Evolutionary conservation across 2,329 filamentous ascomycete species (phyloP), one percentile per base, ranked within the genome.

Genomic region (Alternaria brassicae): DNA sequence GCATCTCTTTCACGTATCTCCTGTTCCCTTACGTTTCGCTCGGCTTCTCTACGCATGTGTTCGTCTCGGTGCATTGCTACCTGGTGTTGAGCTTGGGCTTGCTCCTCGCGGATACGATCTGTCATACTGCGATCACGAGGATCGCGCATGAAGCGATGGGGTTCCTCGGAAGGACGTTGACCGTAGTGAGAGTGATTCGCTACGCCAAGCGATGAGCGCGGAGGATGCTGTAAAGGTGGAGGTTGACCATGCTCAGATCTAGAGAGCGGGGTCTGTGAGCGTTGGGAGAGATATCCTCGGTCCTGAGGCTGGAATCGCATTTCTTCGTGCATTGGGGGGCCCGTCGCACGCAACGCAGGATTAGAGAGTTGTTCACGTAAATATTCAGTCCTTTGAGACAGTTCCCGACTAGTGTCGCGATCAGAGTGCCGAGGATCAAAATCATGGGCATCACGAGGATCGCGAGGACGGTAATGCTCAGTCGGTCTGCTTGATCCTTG

Each of bases 241-340:
- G 71, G 69, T 39, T 72, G 72, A 3, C 65, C 61, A 50, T 74
- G 67, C 10, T 77, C 73, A 6, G 61, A 41, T 42, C 71, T 64
- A 6, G 73, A 70, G 1, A 74, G 62, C 6, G 74, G 75, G n/a
- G 75, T 77, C 30, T 76, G 75, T 9, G 75, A 73, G 36, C 74
- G 71, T 45, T 72, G 75, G 13, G 67, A 58, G 17, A 69, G 32
- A 41, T 72, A 76, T 0, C 53, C 60, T 8, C 74, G 71, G 36
- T 76, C 73, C 51, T 67, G 73, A 44, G 70, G 54, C 41, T 68
- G 66, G 45, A 74, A 76, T 19, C 74, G 70, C 27, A 66, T 10
- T 32, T 76, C 73, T 41, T 75, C 72, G 19, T 71, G 71, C 15
- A 67, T 54, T 5, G 68, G 65, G 12, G 61, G 65, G 21, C 60